phyloP scores from a whole-genome alignment of 2,329 filamentous ascomycete genomes.

The Magnaporthales sp. region DNA sequence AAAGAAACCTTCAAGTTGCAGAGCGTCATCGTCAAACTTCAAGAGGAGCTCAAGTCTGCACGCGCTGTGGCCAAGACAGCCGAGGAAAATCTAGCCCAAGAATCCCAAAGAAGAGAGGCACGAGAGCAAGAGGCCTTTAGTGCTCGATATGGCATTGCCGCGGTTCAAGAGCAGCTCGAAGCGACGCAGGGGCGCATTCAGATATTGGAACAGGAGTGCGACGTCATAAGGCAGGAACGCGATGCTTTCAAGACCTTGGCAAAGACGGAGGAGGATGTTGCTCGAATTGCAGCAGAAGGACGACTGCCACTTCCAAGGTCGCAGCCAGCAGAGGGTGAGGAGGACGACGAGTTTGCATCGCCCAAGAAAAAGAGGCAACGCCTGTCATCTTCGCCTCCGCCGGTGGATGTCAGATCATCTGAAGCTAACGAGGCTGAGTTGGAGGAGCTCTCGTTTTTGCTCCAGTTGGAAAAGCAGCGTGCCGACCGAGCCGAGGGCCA shows the following conservation, averaged over 20 bases:
- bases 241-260: slow-evolving; percentile 65
- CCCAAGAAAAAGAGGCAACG: slow-evolving; percentile 42
- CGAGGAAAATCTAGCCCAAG: slow-evolving; percentile 52
- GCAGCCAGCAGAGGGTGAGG: slow-evolving; percentile 30
- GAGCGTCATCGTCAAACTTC: slow-evolving; percentile 59
- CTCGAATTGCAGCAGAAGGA: slow-evolving; percentile 64
- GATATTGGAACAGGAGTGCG: slow-evolving; percentile 58
- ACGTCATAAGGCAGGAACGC: slow-evolving; percentile 62
- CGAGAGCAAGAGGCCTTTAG: slow-evolving; percentile 63
- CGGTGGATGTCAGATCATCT: slow-evolving; percentile 44
- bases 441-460: slow-evolving; percentile 42
- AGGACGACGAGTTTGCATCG: slow-evolving; percentile 54
- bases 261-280: slow-evolving; percentile 61
- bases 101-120: slow-evolving; percentile 51
- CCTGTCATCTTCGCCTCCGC: slow-evolving; percentile 31
- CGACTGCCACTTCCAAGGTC: slow-evolving; percentile 53
- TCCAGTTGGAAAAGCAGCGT: slow-evolving; percentile 50
- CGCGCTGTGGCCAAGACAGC: slow-evolving; percentile 43
- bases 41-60: slow-evolving; percentile 61
- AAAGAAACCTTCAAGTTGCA: slow-evolving; percentile 73
- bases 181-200: slow-evolving; percentile 54
- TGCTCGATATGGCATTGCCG: slow-evolving; percentile 56
- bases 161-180: slow-evolving; percentile 58
- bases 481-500: slow-evolving; percentile 63
- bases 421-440: slow-evolving; percentile 48